Percentiles rank a stretch among this genome's conserved stretches.
Evolutionary conservation across 768 basidiomycete species (phyloP).

Genomic region (Leccinum boreale): DNA sequence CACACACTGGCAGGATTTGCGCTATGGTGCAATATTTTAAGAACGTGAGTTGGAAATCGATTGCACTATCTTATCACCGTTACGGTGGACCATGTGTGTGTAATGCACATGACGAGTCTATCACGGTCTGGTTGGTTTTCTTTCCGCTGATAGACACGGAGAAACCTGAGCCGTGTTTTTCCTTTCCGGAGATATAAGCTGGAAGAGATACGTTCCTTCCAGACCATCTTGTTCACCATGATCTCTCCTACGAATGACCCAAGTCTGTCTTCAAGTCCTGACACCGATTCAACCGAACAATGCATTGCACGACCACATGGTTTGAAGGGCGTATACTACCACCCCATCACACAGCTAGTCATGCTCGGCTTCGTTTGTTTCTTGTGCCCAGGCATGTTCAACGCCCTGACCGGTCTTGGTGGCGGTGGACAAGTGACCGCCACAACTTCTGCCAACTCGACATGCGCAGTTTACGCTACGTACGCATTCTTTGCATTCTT

Average conservation of each 20-base stretch:
- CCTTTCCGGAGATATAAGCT: background rate
- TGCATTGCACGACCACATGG: slow-evolving; percentile 28
- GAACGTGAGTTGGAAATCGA: background rate
- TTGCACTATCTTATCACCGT: background rate
- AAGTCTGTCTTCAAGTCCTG: background rate
- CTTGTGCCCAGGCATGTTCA: slow-evolving; percentile 69
- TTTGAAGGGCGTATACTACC: slow-evolving; percentile 53
- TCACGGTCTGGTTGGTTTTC: background rate
- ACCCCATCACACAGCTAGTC: slow-evolving; percentile 42
- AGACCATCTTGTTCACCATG: background rate
- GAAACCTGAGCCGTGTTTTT: background rate
- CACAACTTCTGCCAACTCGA: slow-evolving; percentile 66
- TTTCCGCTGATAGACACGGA: background rate
- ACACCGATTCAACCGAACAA: background rate
- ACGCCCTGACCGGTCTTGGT: slow-evolving; percentile 76
- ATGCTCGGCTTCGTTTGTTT: slow-evolving; percentile 68
- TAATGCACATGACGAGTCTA: background rate
- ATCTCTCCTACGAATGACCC: background rate
- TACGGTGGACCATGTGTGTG: background rate
- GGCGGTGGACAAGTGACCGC: slow-evolving; percentile 72
- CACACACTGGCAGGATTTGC: background rate
- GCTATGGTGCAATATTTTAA: background rate
- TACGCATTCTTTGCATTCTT: slow-evolving; percentile 65
- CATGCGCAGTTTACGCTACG: slow-evolving; percentile 64
- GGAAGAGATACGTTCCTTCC: background rate